Evolutionary conservation across 2,329 filamentous ascomycete genomes (phyloP), one percentile per base, ranked within the genome.

Genomic region (Fusarium lyarnte): DNA sequence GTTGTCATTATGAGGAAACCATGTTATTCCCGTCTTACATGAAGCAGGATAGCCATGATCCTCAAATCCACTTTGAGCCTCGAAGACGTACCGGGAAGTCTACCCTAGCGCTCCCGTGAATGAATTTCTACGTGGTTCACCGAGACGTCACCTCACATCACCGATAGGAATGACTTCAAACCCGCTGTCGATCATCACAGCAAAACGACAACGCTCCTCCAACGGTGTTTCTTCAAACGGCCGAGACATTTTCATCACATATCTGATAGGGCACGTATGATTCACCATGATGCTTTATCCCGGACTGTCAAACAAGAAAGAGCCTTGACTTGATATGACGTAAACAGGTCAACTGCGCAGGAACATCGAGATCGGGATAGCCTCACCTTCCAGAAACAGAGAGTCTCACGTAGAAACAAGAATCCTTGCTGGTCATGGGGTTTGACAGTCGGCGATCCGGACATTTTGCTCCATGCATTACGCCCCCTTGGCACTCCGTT

Each of bases 101-200:
- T 71, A 55, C 41, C 51, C 63, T 74, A 74, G 70, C 70, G 66
- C 35, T 71, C 70, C 70, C 70, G 62, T 29, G 31, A 11, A 64
- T 58, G 66, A 46, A 25, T 23, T 46, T 45, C 36, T 57, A 31
- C 27, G 52, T 42, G 16, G 47, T 38, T 66, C 46, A 51, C 65
- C 52, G 52, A 65, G 58, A 66, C 58, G 54, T 69, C 55, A 66
- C 46, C 29, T 58, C 63, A 63, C 42, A 59, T 49, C 42, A 62
- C 55, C 38, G 27, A 41, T 63, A 42, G 25, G 54, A 51, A 68
- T 73, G 60, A 53, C 47, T 59, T 73, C 39, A 46, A 67, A 64
- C n/a, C 19, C 29, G 38, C 45, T 55, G 70, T 59, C 46, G 61
- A 72, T 70, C 60, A 19, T 46, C 31, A 31, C 41, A 42, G 62